Conservation (phyloP, 495 filamentous ascomycete species). For the Mytilinidion resinicola region DNA sequence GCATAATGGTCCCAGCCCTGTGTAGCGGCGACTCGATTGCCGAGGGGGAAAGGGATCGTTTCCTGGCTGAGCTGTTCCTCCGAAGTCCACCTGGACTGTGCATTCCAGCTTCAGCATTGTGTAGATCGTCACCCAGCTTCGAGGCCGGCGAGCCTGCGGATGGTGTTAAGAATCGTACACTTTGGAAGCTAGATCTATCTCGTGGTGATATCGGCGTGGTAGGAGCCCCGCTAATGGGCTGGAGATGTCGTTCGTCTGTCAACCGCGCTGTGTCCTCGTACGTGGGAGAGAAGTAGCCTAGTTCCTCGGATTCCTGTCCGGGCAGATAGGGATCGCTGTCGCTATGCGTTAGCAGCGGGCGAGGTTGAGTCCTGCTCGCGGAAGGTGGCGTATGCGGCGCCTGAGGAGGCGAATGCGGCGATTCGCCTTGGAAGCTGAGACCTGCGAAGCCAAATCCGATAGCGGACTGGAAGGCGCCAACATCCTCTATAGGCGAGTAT, state of each 20-base stretch:
- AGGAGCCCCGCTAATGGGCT: conserved; percentile 29
- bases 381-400: conserved; percentile 23
- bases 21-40: conserved; percentile 59
- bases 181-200: conserved; percentile 59
- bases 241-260: conserved; percentile 33
- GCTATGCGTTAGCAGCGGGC: conserved; percentile 22
- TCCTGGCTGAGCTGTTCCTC: conserved; percentile 44
- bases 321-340: conserved; percentile 33
- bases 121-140: conserved; percentile 58
- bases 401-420: conserved; percentile 5
- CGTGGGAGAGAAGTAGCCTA: conserved; percentile 48
- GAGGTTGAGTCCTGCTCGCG: conserved; percentile 26
- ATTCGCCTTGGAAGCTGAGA: conserved; percentile 46
- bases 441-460: conserved; percentile 49
- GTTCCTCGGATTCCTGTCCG: conserved; percentile 49
- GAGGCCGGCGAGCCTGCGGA: conserved; percentile 39
- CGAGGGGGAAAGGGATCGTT: conserved; percentile 58
- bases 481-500: conserved; percentile 43
- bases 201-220: conserved; percentile 44
- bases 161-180: conserved; percentile 40
- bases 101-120: conserved; percentile 48
- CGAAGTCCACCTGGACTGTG: conserved; percentile 12
- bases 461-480: conserved; percentile 51
- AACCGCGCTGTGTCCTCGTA: conserved; percentile 55
- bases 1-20: conserved; percentile 83